phyloP scores from a whole-genome alignment of 208 protist genomes.

The Dictyostelium gargantuum region DNA sequence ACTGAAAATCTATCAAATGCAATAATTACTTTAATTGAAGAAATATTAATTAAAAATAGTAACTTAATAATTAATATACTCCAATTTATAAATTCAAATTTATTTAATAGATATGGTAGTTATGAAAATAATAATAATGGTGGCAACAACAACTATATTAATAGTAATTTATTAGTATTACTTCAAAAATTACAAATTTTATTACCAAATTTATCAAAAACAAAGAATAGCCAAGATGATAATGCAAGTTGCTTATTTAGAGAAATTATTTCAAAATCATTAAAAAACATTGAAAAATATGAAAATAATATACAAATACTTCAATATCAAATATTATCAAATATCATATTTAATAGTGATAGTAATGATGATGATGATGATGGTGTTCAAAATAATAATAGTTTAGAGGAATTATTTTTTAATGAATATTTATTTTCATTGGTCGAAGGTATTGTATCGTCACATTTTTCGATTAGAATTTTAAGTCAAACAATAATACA shows the following conservation, averaged over 20 bases:
- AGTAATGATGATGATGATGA: no score
- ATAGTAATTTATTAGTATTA: conserved; percentile 3
- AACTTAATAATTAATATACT: background rate
- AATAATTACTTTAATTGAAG: background rate
- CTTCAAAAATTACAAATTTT: background rate
- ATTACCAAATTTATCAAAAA: background rate
- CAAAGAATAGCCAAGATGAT: background rate
- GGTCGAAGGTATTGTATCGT: background rate
- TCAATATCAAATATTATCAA: background rate
- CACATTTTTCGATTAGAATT: background rate
- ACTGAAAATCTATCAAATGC: background rate
- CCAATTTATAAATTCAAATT: background rate
- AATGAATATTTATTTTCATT: background rate
- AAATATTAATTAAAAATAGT: background rate
- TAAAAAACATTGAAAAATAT: background rate
- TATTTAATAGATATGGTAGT: background rate
- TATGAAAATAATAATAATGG: background rate
- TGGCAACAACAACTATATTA: background rate
- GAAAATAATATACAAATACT: background rate
- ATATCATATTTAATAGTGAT: background rate
- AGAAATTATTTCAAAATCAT: background rate
- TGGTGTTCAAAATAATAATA: background rate
- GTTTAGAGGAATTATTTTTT: background rate
- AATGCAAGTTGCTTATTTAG: background rate
- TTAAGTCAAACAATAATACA: background rate